These are phyloP conservation scores for Ceratonia siliqua DNA, from an alignment of 306 rosid genomes.

Conservation along the genomic window DNA sequence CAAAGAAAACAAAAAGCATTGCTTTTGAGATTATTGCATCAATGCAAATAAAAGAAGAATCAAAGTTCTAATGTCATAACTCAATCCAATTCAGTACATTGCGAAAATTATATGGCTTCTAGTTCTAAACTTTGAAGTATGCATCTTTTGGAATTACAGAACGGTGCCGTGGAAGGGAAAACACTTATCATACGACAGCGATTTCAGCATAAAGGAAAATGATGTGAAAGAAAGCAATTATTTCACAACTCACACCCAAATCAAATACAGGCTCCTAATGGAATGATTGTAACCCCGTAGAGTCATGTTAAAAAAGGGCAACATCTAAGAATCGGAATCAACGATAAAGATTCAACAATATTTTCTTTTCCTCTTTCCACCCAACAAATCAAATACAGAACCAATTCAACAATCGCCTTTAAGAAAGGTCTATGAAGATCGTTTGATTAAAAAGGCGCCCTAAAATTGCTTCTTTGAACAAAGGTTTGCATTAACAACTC, in stretches of 20 bases:
- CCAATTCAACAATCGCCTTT: conserved; percentile 10
- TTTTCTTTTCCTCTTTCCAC: conserved; percentile 27
- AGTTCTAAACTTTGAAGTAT: neutral
- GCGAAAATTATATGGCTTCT: neutral
- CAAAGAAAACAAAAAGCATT: conserved; percentile 2
- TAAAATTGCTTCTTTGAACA: neutral
- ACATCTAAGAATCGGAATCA: conserved; percentile 28
- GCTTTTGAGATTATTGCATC: conserved; percentile 21
- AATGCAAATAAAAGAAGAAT: conserved; percentile 16
- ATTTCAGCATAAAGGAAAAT: too few relatives aligned
- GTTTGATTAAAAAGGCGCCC: neutral
- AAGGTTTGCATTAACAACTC: conserved; percentile 27
- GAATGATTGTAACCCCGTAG: neutral
- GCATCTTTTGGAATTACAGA: neutral
- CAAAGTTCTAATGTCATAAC: conserved; percentile 15
- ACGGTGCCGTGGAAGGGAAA: neutral
- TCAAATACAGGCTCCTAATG: too few relatives aligned
- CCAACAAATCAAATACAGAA: conserved; percentile 19
- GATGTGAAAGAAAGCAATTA: too few relatives aligned
- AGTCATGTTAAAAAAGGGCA: conserved; percentile 17
- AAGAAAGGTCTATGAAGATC: conserved; percentile 27
- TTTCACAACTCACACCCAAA: too few relatives aligned
- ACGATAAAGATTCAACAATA: conserved; percentile 30
- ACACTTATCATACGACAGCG: neutral
- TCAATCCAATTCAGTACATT: neutral